These are phyloP conservation scores for Hirsutella rhossiliensis DNA, from an alignment of 2,329 filamentous ascomycete genomes.

Conservation along the genomic window DNA sequence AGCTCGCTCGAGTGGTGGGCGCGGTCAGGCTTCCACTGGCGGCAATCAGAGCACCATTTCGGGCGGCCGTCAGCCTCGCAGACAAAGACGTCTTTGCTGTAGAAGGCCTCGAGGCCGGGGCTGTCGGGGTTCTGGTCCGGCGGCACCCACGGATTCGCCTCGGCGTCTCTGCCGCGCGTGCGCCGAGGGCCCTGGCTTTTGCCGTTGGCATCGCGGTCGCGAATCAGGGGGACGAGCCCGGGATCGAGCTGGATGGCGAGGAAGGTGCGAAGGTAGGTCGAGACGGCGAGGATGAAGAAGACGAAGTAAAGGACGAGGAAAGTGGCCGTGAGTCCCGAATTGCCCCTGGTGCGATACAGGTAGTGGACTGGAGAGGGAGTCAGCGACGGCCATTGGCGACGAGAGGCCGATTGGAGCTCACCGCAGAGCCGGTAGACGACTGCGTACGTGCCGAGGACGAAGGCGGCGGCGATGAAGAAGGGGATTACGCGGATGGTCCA, in stretches of 20 bases:
- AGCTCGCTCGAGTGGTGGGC: constrained; percentile 79
- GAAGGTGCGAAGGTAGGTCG: constrained; percentile 61
- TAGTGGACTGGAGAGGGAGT: constrained; percentile 44
- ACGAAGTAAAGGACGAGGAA: constrained; percentile 64
- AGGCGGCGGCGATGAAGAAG: constrained; percentile 49
- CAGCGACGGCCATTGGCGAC: not conserved
- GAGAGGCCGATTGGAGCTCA: constrained; percentile 25
- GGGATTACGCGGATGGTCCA: constrained; percentile 50
- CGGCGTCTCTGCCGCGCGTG: constrained; percentile 10
- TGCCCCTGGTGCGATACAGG: constrained; percentile 41
- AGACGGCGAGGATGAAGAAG: constrained; percentile 53
- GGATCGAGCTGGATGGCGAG: constrained; percentile 57
- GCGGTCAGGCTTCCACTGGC: constrained; percentile 79
- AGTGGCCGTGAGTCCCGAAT: constrained; percentile 47
- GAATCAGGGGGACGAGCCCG: constrained; percentile 53
- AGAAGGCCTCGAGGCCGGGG: constrained; percentile 63
- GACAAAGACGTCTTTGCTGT: constrained; percentile 70
- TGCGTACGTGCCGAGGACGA: constrained; percentile 61
- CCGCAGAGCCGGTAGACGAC: constrained; percentile 56
- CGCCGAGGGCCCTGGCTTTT: constrained; percentile 10
- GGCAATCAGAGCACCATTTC: constrained; percentile 73
- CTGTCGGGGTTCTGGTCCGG: constrained; percentile 44
- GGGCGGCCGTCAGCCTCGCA: constrained; percentile 78
- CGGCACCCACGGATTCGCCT: constrained; percentile 17
- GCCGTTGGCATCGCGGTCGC: constrained; percentile 26